Percentiles rank a stretch among this genome's conserved stretches.
Conservation (phyloP, 805 yeast genomes). For the Lipomyces kockii region DNA sequence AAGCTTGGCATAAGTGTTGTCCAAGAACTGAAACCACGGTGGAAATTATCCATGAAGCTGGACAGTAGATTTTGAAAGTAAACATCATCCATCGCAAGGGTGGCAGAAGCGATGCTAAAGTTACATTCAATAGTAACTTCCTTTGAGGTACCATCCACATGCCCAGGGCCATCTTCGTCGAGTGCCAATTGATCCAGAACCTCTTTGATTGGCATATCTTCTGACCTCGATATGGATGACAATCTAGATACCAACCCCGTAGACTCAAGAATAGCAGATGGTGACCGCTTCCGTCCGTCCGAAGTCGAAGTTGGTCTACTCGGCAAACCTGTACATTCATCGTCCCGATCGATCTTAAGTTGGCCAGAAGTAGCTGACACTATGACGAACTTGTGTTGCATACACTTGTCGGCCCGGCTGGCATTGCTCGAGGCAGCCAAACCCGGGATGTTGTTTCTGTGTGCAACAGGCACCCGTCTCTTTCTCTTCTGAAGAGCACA, state of each 20-base stretch:
- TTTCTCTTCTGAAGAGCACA: too few relatives aligned
- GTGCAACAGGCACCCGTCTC: not conserved
- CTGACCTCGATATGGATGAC: too few relatives aligned
- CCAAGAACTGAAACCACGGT: not conserved
- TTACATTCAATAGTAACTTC: not conserved
- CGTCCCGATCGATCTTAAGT: not conserved
- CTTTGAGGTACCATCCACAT: not conserved
- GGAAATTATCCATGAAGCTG: not conserved
- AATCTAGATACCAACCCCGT: too few relatives aligned
- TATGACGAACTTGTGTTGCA: slow-evolving; percentile 10
- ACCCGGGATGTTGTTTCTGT: not conserved
- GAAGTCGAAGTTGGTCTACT: too few relatives aligned
- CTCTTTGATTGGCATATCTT: too few relatives aligned
- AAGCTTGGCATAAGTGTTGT: not conserved
- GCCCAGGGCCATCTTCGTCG: not conserved
- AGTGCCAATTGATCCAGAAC: not conserved
- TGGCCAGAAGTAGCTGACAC: not conserved
- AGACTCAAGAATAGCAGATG: too few relatives aligned
- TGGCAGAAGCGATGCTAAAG: not conserved
- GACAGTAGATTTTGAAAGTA: not conserved
- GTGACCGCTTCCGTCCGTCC: too few relatives aligned
- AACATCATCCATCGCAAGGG: not conserved
- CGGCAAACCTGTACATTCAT: too few relatives aligned
- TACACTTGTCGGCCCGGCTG: not conserved
- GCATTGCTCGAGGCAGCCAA: not conserved